These are phyloP conservation scores for Didymellaceae sp. DNA, from an alignment of 2,329 filamentous ascomycete genomes.

Conservation along the genomic window DNA sequence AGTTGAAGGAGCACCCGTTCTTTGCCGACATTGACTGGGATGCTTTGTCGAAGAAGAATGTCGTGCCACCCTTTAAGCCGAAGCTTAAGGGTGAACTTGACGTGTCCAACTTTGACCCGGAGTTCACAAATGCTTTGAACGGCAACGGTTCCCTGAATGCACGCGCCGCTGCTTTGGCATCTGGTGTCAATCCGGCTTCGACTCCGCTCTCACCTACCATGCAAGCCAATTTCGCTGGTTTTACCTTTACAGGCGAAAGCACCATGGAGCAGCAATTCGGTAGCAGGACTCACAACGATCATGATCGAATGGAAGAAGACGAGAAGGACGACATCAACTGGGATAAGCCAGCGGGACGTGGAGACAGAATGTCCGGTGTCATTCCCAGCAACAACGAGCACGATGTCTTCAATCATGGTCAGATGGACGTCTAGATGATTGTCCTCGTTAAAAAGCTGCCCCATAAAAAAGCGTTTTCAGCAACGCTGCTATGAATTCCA, in stretches of 20 bases:
- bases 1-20: slow-evolving; percentile 93
- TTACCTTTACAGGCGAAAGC: slow-evolving; percentile 98
- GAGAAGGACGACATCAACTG: slow-evolving; percentile 51
- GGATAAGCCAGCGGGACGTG: slow-evolving; percentile 49
- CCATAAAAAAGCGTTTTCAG: slow-evolving; percentile 42
- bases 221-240: slow-evolving; percentile 97
- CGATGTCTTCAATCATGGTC: slow-evolving; percentile 56
- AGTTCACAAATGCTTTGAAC: slow-evolving; percentile 94
- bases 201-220: slow-evolving; percentile 94
- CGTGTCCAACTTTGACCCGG: slow-evolving; percentile 97
- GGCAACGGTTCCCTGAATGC: slow-evolving; percentile 87
- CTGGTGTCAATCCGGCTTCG: slow-evolving; percentile 80
- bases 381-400: slow-evolving; percentile 53
- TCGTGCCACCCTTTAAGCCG: slow-evolving; percentile 96
- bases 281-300: slow-evolving; percentile 46
- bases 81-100: slow-evolving; percentile 95
- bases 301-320: slow-evolving; percentile 55
- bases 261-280: slow-evolving; percentile 83
- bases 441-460: slow-evolving; percentile 13
- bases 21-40: slow-evolving; percentile 95
- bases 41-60: slow-evolving; percentile 84
- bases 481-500: slow-evolving; percentile 27
- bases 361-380: slow-evolving; percentile 61
- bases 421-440: slow-evolving; percentile 44
- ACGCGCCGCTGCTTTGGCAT: slow-evolving; percentile 83